Evolutionary conservation across 306 rosid genomes (phyloP).

Genomic region (Arachis hypogaea): DNA sequence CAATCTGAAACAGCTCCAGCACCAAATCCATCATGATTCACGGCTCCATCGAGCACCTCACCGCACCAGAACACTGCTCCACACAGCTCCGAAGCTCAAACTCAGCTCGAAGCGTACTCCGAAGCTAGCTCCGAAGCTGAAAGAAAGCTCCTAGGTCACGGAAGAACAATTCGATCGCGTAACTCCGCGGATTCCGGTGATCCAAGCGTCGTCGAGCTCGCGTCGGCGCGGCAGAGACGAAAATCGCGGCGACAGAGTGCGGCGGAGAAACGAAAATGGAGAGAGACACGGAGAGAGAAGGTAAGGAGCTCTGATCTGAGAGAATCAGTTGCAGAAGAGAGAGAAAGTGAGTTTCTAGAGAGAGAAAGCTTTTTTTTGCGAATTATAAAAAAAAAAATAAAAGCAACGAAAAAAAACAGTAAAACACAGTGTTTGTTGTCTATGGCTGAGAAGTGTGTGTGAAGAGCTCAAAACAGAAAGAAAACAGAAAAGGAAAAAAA

Average conservation of each 20-base stretch:
- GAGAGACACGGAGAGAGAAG: conserved; percentile 37
- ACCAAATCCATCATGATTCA: conserved; percentile 66
- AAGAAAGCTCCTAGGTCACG: conserved; percentile 33
- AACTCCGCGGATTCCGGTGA: conserved; percentile 47
- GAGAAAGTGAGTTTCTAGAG: conserved; percentile 37
- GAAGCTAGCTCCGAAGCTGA: conserved; percentile 22
- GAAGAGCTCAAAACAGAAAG: conserved; percentile 33
- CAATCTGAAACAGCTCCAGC: conserved; percentile 42
- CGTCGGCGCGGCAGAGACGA: conserved; percentile 43
- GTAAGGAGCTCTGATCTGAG: conserved; percentile 68
- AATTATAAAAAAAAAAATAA: conserved; percentile 36
- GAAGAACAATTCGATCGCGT: conserved; percentile 49
- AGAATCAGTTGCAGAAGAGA: conserved; percentile 57
- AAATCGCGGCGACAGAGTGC: conserved; percentile 59
- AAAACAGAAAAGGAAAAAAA: conserved; percentile 21
- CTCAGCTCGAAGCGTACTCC: conserved; percentile 4
- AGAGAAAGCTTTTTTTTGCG: conserved; percentile 20
- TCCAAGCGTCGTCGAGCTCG: conserved; percentile 50
- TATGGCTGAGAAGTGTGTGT: conserved; percentile 46
- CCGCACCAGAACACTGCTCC: conserved; percentile 38
- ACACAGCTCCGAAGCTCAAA: conserved; percentile 39
- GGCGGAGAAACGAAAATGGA: conserved; percentile 46
- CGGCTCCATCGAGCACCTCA: conserved; percentile 42
- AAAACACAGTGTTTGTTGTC: conserved; percentile 28
- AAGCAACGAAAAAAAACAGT: not conserved